These are phyloP conservation scores for Vigna trinervia DNA, from an alignment of 306 rosid genomes.

Conservation along the genomic window DNA sequence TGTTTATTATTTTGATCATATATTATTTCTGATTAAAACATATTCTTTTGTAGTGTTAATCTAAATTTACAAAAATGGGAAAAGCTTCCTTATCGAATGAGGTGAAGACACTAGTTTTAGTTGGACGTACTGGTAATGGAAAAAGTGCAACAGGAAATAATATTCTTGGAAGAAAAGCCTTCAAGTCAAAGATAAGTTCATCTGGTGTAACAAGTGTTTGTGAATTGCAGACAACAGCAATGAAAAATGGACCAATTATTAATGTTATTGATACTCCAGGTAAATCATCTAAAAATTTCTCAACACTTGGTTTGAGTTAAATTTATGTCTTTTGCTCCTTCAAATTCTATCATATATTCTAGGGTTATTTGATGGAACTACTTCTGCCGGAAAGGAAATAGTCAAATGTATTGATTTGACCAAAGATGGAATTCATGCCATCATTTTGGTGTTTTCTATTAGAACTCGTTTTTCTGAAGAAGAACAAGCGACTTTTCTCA, in stretches of 20 bases:
- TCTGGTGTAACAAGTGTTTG: slow-evolving; percentile 60
- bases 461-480: slow-evolving; percentile 39
- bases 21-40: background rate
- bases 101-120: slow-evolving; percentile 77
- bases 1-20: background rate
- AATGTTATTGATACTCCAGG: slow-evolving; percentile 96
- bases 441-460: background rate
- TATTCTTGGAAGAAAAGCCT: slow-evolving; percentile 68
- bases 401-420: background rate
- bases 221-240: slow-evolving; percentile 50
- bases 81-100: slow-evolving; percentile 49
- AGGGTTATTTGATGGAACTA: background rate
- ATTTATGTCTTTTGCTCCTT: too few species aligned
- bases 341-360: too few species aligned
- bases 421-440: background rate
- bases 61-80: background rate
- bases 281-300: slow-evolving; percentile 13
- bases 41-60: background rate
- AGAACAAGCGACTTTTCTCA: slow-evolving; percentile 6
- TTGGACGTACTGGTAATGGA: slow-evolving; percentile 89
- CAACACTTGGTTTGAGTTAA: too few species aligned
- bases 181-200: slow-evolving; percentile 65
- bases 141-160: slow-evolving; percentile 92
- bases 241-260: slow-evolving; percentile 63
- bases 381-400: background rate